phyloP scores from a whole-genome alignment of 2,329 filamentous ascomycete species.

The Seiridium unicorne region DNA sequence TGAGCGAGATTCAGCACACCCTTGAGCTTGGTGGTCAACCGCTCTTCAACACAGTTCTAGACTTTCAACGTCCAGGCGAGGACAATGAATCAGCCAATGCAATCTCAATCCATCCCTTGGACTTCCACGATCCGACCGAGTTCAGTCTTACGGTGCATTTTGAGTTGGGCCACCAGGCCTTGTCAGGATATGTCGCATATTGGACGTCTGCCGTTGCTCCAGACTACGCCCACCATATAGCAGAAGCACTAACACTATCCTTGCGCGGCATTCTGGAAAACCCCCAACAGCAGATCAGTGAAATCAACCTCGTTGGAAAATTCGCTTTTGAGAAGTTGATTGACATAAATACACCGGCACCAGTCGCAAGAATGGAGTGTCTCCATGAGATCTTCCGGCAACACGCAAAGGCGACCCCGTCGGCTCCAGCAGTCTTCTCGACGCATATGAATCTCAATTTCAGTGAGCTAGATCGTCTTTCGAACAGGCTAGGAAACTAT shows the following conservation, averaged over 20 bases:
- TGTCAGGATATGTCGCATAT: slow-evolving; percentile 7
- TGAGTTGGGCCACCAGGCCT: neutral
- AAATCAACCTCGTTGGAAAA: slow-evolving; percentile 5
- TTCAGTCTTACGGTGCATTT: slow-evolving; percentile 10
- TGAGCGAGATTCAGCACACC: slow-evolving; percentile 8
- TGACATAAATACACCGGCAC: slow-evolving; percentile 7
- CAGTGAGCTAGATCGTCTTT: slow-evolving; percentile 20
- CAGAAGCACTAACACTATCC: slow-evolving; percentile 2
- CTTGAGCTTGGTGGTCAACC: slow-evolving; percentile 10
- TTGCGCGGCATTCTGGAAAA: slow-evolving; percentile 2
- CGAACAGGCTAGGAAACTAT: slow-evolving; percentile 18
- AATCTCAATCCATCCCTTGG: neutral
- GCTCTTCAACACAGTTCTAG: slow-evolving; percentile 7
- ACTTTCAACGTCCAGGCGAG: slow-evolving; percentile 5
- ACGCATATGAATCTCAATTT: slow-evolving; percentile 20
- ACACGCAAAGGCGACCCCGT: neutral
- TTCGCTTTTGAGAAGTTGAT: neutral
- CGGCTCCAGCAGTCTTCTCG: slow-evolving; percentile 1
- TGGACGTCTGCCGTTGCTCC: slow-evolving; percentile 5
- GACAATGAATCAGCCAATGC: neutral
- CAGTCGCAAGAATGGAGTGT: slow-evolving; percentile 5
- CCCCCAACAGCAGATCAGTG: slow-evolving; percentile 6
- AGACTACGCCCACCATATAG: slow-evolving; percentile 3
- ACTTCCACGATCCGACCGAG: slow-evolving; percentile 9
- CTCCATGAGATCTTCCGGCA: slow-evolving; percentile 9